phyloP scores from a whole-genome alignment of 2,329 filamentous ascomycete genomes.

The Diaporthe sp. region DNA sequence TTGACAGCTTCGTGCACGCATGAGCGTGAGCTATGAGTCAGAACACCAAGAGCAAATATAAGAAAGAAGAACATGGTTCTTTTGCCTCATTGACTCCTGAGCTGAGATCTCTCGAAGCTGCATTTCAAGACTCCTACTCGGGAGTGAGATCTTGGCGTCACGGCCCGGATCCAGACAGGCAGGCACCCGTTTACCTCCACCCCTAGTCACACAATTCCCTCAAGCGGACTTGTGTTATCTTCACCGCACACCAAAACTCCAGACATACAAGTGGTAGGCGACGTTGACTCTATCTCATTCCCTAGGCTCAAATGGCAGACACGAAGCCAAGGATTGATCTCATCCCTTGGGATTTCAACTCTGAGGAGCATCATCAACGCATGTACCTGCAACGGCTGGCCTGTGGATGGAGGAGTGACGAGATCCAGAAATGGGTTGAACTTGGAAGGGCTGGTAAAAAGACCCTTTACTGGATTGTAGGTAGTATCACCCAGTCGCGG shows the following conservation, averaged over 20 bases:
- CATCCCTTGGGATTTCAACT: slow-evolving; percentile 60
- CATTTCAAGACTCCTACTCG: background rate
- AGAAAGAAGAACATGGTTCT: background rate
- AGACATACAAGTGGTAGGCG: background rate
- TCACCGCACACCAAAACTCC: background rate
- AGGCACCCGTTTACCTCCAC: background rate
- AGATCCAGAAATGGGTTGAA: slow-evolving; percentile 53
- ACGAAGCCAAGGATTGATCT: slow-evolving; percentile 49
- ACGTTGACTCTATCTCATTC: rapidly evolving
- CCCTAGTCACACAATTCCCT: background rate
- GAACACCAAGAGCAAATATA: background rate
- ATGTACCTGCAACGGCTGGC: slow-evolving; percentile 59
- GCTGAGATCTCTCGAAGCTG: background rate
- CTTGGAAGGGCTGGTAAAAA: slow-evolving; percentile 52
- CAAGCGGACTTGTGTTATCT: background rate
- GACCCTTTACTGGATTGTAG: slow-evolving; percentile 57
- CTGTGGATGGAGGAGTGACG: slow-evolving; percentile 59
- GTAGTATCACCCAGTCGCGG: slow-evolving; percentile 33
- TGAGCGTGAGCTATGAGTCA: slow-evolving; percentile 11
- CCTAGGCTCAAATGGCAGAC: background rate
- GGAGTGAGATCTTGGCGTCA: background rate
- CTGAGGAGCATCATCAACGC: slow-evolving; percentile 55
- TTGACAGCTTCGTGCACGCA: background rate
- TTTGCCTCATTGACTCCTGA: background rate
- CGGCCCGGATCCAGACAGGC: background rate